Base-by-base conservation (phyloP, 495 filamentous ascomycete species). In the Podospora appendiculata region DNA sequence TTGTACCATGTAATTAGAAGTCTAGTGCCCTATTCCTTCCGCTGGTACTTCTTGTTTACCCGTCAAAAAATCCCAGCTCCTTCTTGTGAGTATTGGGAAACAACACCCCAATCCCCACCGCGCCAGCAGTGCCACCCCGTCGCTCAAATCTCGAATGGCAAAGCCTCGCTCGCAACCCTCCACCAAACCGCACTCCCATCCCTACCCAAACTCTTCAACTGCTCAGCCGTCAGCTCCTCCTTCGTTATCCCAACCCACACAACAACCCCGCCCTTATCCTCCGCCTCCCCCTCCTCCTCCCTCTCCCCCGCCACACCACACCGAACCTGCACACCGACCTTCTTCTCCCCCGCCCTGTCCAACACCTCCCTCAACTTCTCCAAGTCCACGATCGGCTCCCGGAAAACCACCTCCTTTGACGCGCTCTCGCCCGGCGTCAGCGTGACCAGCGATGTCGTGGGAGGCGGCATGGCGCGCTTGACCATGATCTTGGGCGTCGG, bases 381-480 rank as follows among this genome's bases (percentile, higher is more conserved):
- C 43, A 45, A 32, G 11, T 45, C 43, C 18, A 45, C 43, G 18
- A 33, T 18, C 18, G 43, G 43, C 8, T 45, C 43, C 17, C 43
- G 1, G 10, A 45, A 45, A 9, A 45, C 43, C 11, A 45, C 25
- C 17, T 45, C 43, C 10, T 32, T 58, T 57, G 7, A 45, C 11
- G 43, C 43, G 17, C 43, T 33, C 19, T 45, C 43, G 18, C 65
- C 62, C 6, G 70, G 59, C 12, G 54, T 55, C 38, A 79, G 68
- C 33, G 73, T 70, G n/a, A 76, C 59, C 8, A 79, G 59, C 33
- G 73, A 68, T 0, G 71, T 67, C 6, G 45, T 44, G 6, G 63
- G 61, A 1, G 75, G 68, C 2, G 77, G 76, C 47, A 76, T 65
- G 18, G 64, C 61, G 16, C 79, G 71, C 34, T 65, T 64, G 41